Evolutionary conservation across 495 filamentous ascomycete genomes (phyloP), one percentile per base, ranked within the genome.

Genomic region (Penicillium chermesinum): DNA sequence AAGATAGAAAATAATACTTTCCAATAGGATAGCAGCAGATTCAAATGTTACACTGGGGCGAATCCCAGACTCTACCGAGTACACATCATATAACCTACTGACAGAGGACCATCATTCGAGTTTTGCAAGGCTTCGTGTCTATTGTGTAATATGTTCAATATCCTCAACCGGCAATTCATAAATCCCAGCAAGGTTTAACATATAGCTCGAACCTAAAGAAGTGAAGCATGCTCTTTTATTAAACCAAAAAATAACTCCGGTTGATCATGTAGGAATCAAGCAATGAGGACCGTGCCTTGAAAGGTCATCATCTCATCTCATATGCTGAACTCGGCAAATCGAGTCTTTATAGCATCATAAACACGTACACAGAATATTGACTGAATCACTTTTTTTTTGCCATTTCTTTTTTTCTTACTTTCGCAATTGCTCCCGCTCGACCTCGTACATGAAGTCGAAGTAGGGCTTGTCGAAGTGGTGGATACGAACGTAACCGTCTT

Each of bases 381-480:
- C 61, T 67, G 53, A 60, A 51, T 61, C 43, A 36, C 46, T 47
- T 45, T 39, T 40, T 39, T 44, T 53, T 34, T 39, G 40, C 44
- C 48, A 48, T 48, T 53, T 36, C 48, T 53, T 48, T 53, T 36
- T 10, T 46, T 39, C 55, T 66, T 62, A 75, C 61, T 65, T 65
- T 53, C 69, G 67, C 65, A 68, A 38, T 56, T 75, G 72, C 69
- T 79, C 76, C 52, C 90, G 77, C 82, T 99, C 93, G 41, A 97
- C 93, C 78, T 99, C 94, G 66, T 95, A 99, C 77, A 83, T 82
- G 73, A 99, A 99, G 65, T 97, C 93, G 69, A 93, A 99, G 75
- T 96, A 99, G 33, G 83, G 75, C 78, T 93, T 91, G 72, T 99
- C 93, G 71, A 99, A 99, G 66, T 95, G 89, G 71, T 99, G 93